Percentiles rank a stretch among this genome's conserved stretches.
Conservation (phyloP, 2,329 filamentous ascomycete genomes). For the Fusarium chuoi region DNA sequence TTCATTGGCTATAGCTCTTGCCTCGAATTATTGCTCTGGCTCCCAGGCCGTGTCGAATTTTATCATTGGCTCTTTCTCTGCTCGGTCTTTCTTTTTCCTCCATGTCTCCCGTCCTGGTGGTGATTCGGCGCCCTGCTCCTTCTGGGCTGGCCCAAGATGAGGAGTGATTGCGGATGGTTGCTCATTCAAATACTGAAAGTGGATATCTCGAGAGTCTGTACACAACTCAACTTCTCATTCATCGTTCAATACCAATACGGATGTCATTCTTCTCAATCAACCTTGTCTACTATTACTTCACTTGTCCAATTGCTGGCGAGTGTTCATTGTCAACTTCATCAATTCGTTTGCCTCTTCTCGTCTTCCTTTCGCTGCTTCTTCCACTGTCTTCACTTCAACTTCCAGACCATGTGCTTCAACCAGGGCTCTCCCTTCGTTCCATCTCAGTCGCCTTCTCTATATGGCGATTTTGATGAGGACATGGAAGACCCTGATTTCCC, state of each 20-base stretch:
- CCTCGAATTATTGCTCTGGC: no score
- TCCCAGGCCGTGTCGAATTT: no score
- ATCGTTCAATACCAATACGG: neutral
- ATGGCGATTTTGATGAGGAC: neutral
- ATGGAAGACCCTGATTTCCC: neutral
- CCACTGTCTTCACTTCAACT: neutral
- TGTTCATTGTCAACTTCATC: neutral
- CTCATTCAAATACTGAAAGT: neutral
- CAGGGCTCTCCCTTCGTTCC: neutral
- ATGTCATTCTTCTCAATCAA: neutral
- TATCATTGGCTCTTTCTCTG: no score
- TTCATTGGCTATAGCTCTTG: no score
- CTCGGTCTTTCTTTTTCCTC: no score
- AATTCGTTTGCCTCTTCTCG: neutral
- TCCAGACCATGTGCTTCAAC: neutral
- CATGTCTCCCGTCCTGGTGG: no score
- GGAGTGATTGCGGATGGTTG: neutral
- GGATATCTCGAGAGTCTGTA: neutral
- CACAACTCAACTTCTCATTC: neutral
- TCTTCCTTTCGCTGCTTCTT: neutral
- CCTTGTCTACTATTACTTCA: rapidly evolving
- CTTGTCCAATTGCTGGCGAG: rapidly evolving
- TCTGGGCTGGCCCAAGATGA: no score
- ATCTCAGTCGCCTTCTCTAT: no score
- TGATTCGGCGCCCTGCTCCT: no score